Evolutionary conservation across 495 filamentous ascomycete genomes (phyloP), one percentile per base, ranked within the genome.

Genomic region (Chaetomium cochliodes): DNA sequence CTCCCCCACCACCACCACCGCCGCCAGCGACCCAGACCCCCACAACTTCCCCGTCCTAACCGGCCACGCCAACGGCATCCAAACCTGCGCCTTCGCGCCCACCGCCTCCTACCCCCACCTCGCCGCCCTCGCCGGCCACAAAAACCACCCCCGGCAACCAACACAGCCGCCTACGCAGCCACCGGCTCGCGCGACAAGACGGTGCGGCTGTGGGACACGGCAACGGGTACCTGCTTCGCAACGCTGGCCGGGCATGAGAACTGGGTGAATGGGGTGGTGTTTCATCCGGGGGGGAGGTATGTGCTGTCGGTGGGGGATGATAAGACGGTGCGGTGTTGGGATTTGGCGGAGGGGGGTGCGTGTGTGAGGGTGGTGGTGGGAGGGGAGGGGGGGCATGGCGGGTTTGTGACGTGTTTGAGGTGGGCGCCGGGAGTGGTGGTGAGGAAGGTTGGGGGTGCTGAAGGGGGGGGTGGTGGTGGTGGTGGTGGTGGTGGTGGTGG

Each of bases 221-320:
- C 50, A 44, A 15, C 41, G 93, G 94, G 5, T 6, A 90, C 87
- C 16, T 81, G 91, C 52, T 87, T 98, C 69, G 96, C 92, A 75
- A 96, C 89, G 5, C 81, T 98, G 8, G 74, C 87, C 0, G 94
- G 94, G 5, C 94, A 98, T 70, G 94, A 98, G 74, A 98, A 97
- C 73, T 98, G 94, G 94, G 89, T 98, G 3, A 86, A 92, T 12
- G 90, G 81, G 4, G 69, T 98, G 15, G 87, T 91, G 20, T 98
- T 96, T 73, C 94, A 98, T 68, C 94, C 94, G 0, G 92, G 91
- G 4, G 94, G 94, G 1, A 96, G 93, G 76, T 98, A 93, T 68
- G 82, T 98, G 1, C 77, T 98, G 15, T 91, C 87, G 33, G 90
- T 89, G 6, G 80, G 88, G 22, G 94, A 98, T 69, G 94, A 98